Base-by-base conservation (phyloP, 371 early-diverging fungal species). In the Smittium culicis region DNA sequence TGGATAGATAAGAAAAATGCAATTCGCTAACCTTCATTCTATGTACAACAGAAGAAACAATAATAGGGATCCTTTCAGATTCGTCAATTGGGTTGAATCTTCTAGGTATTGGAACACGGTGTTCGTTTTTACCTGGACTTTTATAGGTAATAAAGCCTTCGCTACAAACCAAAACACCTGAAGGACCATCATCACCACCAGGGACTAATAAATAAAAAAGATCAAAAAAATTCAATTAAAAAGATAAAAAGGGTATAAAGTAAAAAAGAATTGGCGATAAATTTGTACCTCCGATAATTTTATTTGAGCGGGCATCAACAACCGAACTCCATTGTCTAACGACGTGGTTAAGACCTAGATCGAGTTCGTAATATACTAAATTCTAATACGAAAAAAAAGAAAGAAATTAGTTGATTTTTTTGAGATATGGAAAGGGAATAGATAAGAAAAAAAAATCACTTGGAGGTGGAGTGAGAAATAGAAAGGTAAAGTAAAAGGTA, bases 341-440 rank as follows among this genome's bases (percentile, higher is more conserved):
- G 34, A 98, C 94, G 74, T 96, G 98, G 77, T 98, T 98, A 54
- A 98, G 83, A 45, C 99, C 99, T 65, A 98, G 85, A 77, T 98
- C 99, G 68, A 98, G 77, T 77, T 98, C 98, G 71, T 97, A 96
- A 70, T 89, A 95, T n/a, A 88, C 89, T 71, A 97, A 74, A 69
- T 83, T 77, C 80, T 57, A 57, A 80, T 68, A 2, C 54, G 56
- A 24, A 14, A 20, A 29, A 30, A 27, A 63, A 77, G 82, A 75
- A 45, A n/a, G n/a, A n/a, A n/a, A n/a, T n/a, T n/a, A n/a, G n/a
- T n/a, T n/a, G n/a, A n/a, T n/a, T n/a, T n/a, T n/a, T n/a, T n/a
- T n/a, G n/a, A n/a, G n/a, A n/a, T n/a, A n/a, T n/a, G n/a, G n/a
- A n/a, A n/a, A n/a, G n/a, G n/a, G n/a, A n/a, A n/a, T n/a, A n/a